phyloP scores from a whole-genome alignment of 2,329 filamentous ascomycete genomes.

The Amphichorda felina region DNA sequence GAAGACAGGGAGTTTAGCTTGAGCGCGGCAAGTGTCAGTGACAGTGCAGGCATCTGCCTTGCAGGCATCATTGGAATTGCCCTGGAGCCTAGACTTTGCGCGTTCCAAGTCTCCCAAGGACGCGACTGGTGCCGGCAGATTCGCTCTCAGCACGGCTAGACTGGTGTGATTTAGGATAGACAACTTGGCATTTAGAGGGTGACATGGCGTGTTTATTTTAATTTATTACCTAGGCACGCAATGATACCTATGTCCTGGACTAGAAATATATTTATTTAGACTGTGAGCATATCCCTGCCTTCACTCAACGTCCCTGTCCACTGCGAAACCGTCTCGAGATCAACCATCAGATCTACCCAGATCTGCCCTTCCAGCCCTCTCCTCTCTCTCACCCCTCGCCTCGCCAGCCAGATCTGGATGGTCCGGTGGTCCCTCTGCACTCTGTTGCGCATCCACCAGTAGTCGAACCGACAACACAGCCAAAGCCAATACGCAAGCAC shows the following conservation, averaged over 20 bases:
- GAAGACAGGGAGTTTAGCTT: slow-evolving; percentile 85
- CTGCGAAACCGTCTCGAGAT: slow-evolving; percentile 7
- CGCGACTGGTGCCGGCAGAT: slow-evolving; percentile 60
- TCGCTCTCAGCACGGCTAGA: slow-evolving; percentile 15
- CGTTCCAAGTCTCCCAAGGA: slow-evolving; percentile 73
- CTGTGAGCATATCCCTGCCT: background rate
- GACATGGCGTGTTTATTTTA: background rate
- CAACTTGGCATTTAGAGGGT: no score
- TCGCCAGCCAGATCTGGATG: slow-evolving; percentile 8
- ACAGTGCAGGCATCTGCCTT: slow-evolving; percentile 81
- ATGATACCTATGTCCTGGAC: no score
- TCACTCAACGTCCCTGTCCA: background rate
- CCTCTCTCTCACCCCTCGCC: slow-evolving; percentile 5
- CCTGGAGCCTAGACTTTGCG: slow-evolving; percentile 72
- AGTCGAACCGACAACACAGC: slow-evolving; percentile 9
- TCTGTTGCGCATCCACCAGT: slow-evolving; percentile 11
- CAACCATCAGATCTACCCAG: slow-evolving; percentile 10
- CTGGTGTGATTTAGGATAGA: no score
- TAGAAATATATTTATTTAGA: background rate
- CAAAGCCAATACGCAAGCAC: slow-evolving; percentile 10
- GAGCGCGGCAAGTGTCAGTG: slow-evolving; percentile 81
- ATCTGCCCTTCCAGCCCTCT: slow-evolving; percentile 7
- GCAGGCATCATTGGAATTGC: slow-evolving; percentile 76
- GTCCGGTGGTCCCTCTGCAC: slow-evolving; percentile 8
- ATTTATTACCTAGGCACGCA: no score